Evolutionary conservation across 148 eudicot species (phyloP).

Genomic region (Amaranthus palmeri): DNA sequence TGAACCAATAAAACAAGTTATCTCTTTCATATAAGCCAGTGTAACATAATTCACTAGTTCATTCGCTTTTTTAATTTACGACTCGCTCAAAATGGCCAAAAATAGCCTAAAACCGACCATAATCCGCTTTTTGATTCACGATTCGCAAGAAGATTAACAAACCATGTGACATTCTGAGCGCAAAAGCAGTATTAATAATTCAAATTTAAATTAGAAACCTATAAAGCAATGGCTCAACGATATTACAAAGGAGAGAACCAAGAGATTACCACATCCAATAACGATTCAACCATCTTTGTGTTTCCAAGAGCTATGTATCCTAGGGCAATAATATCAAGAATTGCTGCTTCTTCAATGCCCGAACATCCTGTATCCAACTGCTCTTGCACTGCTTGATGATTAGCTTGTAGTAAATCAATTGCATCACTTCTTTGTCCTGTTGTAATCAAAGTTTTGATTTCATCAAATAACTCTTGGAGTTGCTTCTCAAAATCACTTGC

Average conservation of each 20-base stretch:
- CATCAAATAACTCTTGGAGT: constrained; percentile 70
- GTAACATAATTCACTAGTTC: too few relatives aligned
- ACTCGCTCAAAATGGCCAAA: too few relatives aligned
- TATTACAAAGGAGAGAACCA: constrained; percentile 7
- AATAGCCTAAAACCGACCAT: too few relatives aligned
- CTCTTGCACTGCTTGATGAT: constrained; percentile 69
- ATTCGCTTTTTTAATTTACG: too few relatives aligned
- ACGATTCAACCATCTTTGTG: constrained; percentile 46
- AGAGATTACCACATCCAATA: constrained; percentile 52
- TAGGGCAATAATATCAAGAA: constrained; percentile 67
- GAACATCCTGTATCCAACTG: constrained; percentile 53
- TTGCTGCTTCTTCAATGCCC: constrained; percentile 81
- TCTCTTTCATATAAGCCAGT: too few relatives aligned
- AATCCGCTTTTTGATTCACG: too few relatives aligned
- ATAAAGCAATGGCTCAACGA: constrained; percentile 3
- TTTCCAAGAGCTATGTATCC: constrained; percentile 71
- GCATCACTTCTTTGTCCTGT: constrained; percentile 66
- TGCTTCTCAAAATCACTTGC: constrained; percentile 56
- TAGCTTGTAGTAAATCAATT: constrained; percentile 63
- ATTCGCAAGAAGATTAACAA: too few relatives aligned
- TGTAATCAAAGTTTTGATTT: constrained; percentile 66
- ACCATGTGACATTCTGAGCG: too few relatives aligned
- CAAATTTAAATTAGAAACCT: background rate
- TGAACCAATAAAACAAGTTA: too few relatives aligned
- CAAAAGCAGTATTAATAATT: background rate